Evolutionary conservation across 352 stramenopile genomes (phyloP), one percentile per base, ranked within the genome.

Genomic region (Phytopythium delawarense): DNA sequence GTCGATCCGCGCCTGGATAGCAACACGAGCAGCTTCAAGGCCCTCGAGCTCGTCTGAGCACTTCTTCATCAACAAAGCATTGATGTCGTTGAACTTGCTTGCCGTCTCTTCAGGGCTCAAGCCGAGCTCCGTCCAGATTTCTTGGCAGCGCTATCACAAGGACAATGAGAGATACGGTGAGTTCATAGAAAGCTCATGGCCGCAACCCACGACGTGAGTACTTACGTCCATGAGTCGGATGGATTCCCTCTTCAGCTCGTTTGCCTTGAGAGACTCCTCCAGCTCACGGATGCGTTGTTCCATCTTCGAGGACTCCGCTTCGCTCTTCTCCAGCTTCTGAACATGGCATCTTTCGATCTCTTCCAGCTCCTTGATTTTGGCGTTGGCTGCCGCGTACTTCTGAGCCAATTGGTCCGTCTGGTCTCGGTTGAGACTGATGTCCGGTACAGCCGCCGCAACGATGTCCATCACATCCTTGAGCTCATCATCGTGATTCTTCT

Each of bases 121-220:
- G 0, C 81, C 81, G 7, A 91, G 61, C 32, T 91, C 81, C 46
- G 70, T 64, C 79, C 81, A 89, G 37, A 91, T 83, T 30, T 89
- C 64, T 74, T 91, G 79, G 39, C 81, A 92, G 57, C 69, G 66
- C 79, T 91, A 56, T 16, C 46, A 13, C 13, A 35, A 13, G 45
- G 23, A 35, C 6, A 56, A 2, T 40, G 0, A 2, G 8, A 25
- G 5, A 7, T 5, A 23, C 30, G 7, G 48, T 39, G 16, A 54
- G 48, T 8, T 12, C 15, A 49, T 7, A 2, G 69, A 34, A 13
- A 39, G n/a, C 57, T 7, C 39, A 56, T 18, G 18, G 9, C n/a
- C 64, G 25, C 2, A 55, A 32, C 13, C 49, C 11, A 62, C 4
- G 25, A 52, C 4, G 16, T 46, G 16, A 30, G 2, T 46, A 75